phyloP scores from a whole-genome alignment of 139 green algal species.

The Tetratostichococcus sp. region DNA sequence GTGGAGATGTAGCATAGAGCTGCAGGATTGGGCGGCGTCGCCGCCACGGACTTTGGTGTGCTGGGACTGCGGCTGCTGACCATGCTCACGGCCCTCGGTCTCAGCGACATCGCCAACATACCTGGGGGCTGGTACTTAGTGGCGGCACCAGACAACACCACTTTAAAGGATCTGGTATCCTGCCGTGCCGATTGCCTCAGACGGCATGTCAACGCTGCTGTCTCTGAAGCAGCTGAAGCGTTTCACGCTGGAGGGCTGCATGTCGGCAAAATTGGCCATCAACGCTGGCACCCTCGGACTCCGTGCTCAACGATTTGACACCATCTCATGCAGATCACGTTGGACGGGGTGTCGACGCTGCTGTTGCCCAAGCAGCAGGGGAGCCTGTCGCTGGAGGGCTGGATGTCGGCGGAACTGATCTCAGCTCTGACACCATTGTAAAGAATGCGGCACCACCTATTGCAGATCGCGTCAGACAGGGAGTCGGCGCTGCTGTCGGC shows the following conservation, averaged over 20 bases:
- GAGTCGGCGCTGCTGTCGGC: not conserved
- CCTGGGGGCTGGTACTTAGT: too few species aligned
- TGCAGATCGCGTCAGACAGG: not conserved
- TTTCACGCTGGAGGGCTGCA: not conserved
- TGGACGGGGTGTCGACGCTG: not conserved
- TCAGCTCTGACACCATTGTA: too few species aligned
- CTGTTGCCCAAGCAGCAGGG: not conserved
- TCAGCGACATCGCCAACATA: too few species aligned
- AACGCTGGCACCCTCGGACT: too few species aligned
- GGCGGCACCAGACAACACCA: too few species aligned
- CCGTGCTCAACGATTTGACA: too few species aligned
- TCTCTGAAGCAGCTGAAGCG: not conserved
- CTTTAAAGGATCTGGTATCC: too few species aligned
- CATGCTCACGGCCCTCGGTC: not conserved
- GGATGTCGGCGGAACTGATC: not conserved
- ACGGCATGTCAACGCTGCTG: not conserved
- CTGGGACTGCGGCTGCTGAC: not conserved
- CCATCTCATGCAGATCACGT: too few species aligned
- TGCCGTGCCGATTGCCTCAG: too few species aligned
- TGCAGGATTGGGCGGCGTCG: too few species aligned
- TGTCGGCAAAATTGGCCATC: too few species aligned
- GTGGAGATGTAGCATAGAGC: too few species aligned
- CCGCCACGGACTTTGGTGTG: not conserved
- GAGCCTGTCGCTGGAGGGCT: not conserved
- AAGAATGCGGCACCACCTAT: not conserved